These are phyloP conservation scores for Ceratocystis colombiana DNA, from an alignment of 2,329 filamentous ascomycete genomes.

Conservation along the genomic window DNA sequence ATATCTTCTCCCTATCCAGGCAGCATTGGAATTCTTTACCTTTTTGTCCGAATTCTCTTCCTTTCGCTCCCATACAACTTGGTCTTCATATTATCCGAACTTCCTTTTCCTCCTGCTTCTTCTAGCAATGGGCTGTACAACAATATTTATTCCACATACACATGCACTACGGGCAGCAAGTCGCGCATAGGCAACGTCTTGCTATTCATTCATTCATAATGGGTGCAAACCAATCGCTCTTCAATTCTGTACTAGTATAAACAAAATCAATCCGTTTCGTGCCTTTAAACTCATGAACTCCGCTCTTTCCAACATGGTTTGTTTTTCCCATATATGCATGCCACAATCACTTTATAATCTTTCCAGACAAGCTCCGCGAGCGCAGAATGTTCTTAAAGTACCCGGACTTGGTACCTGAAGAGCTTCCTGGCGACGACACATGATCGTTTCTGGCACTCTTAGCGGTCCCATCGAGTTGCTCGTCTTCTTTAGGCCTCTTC, in stretches of 20 bases:
- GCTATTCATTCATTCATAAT: neutral
- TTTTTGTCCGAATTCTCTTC: constrained; percentile 16
- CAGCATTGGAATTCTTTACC: neutral
- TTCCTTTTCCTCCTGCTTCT: neutral
- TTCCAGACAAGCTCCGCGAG: constrained; percentile 5
- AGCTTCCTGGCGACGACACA: neutral
- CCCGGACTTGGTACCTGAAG: neutral
- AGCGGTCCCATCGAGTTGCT: neutral
- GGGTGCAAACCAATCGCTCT: neutral
- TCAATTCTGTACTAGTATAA: constrained; percentile 23
- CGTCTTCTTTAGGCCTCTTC: constrained; percentile 11
- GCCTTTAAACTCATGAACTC: neutral
- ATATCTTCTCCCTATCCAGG: neutral
- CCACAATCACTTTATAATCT: neutral
- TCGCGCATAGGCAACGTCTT: neutral
- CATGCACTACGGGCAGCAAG: neutral
- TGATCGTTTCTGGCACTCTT: constrained; percentile 8
- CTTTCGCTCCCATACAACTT: constrained; percentile 26
- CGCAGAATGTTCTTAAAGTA: constrained; percentile 7
- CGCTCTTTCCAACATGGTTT: no score
- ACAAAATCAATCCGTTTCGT: neutral
- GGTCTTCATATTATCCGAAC: neutral
- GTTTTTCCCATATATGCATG: neutral
- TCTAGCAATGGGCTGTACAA: constrained; percentile 4
- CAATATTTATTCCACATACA: neutral